Evolutionary conservation across 2,329 filamentous ascomycete genomes (phyloP), one percentile per base, ranked within the genome.

Genomic region (Trichoderma citrinoviride): DNA sequence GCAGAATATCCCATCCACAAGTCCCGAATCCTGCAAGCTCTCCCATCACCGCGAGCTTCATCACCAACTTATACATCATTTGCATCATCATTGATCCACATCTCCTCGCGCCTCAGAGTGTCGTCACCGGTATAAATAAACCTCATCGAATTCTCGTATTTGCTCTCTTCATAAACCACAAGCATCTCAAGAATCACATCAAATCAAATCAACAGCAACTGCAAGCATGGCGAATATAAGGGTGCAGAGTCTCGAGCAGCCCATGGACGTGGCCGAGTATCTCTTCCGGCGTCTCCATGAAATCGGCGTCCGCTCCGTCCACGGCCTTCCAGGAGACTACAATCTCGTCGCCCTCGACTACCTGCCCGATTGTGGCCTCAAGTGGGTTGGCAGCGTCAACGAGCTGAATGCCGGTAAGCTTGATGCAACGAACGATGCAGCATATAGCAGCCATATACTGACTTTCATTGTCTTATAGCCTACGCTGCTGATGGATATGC

Each of bases 401-500:
- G 89, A 91, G 75, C 82, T 91, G 65, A 91, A 91, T 73, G 89
- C 89, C 52, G 86, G 87, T 87, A 71, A 75, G 81, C 73, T 52
- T 27, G 5, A 14, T 23, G 14, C 1, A 1, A 49, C 25, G 8
- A 17, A 23, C 21, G 10, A 19, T 5, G 33, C 1, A 46, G 6
- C 60, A 41, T 17, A 19, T 27, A 10, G 15, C 3, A 7, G 12
- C 23, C 7, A 61, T 37, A 37, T 61, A 46, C 69, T 71, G 57
- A 69, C 69, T 66, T 66, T 65, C 54, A 46, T 43, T 43, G 57
- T 27, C 37, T 25, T 19, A 27, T 72, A 85, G 89, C 87, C 19
- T 93, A 93, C 71, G 90, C 90, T 29, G 89, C 90, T n/a, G 90
- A 93, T 77, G 90, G 90, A 25, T 93, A 93, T 73, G 89, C 89